These are phyloP conservation scores for Arthroderma uncinatum DNA, from an alignment of 2,329 filamentous ascomycete species.

Conservation along the genomic window DNA sequence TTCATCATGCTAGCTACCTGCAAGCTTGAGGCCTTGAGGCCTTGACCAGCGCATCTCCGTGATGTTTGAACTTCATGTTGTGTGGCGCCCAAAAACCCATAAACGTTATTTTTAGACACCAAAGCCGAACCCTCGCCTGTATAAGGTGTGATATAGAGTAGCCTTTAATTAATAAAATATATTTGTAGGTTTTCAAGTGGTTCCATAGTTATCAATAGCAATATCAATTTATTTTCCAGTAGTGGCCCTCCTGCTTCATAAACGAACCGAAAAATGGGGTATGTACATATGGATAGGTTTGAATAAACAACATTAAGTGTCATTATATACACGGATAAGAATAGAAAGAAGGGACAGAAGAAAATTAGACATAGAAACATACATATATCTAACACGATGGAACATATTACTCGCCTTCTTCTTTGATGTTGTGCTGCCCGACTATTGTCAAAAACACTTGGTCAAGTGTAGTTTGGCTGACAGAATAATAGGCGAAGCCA, in stretches of 20 bases:
- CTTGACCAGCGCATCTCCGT: not conserved
- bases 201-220: too few relatives aligned
- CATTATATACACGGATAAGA: not conserved
- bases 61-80: too few relatives aligned
- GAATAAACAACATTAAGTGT: not conserved
- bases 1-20: not conserved
- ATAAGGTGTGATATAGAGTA: not conserved
- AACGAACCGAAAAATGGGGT: too few relatives aligned
- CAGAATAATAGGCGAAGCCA: constrained; percentile 74
- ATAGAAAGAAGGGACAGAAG: not conserved
- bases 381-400: not conserved
- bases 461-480: constrained; percentile 76
- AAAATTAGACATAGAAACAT: not conserved
- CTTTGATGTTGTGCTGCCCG: constrained; percentile 62
- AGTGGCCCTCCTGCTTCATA: too few relatives aligned
- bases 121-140: too few relatives aligned
- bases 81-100: too few relatives aligned
- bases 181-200: too few relatives aligned
- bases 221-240: too few relatives aligned
- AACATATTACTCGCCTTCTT: constrained; percentile 36
- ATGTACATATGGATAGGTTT: not conserved
- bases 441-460: constrained; percentile 86
- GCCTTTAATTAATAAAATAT: too few relatives aligned
- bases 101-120: too few relatives aligned
- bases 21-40: not conserved